Base-by-base conservation (phyloP, 1,284 basidiomycete species). In the Puccinia polysora region DNA sequence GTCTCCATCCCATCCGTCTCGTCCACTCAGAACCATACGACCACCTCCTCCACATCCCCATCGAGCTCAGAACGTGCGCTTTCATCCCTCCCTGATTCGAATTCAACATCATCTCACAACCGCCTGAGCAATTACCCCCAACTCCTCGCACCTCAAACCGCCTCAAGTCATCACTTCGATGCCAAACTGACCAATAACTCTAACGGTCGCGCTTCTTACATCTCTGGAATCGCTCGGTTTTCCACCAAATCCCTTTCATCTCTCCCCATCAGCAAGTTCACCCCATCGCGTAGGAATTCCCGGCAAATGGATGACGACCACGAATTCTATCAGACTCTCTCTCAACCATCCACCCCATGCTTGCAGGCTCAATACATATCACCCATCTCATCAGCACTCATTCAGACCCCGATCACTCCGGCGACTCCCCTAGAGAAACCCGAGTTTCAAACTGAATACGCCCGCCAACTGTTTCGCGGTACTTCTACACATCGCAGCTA, bases 401-500 rank as follows among this genome's bases (percentile, higher is more conserved):
- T 45, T 14, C 50, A 56, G 30, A 67, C 40, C 18, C 65, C 65
- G 12, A 32, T 43, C 23, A 67, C 65, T 12, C 63, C 63, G 10
- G 25, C 32, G 20, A 65, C 63, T 38, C 65, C 65, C 8, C 40
- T 65, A 30, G 64, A 65, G 36, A 65, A 65, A 55, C 64, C 64
- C 25, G 53, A 67, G 18, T 67, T 67, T 30, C 65, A 67, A 34
- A 67, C 65, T 18, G 65, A 67, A 47, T 67, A 67, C 28, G 65
- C 65, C n/a, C 65, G 53, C 28, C 65, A 67, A 58, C 52, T 67
- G 36, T 67, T 67, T 40, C 52, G n/a, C 18, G 65, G 53, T 47
- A 56, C 52, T 38, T 20, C 38, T 23, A 36, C 50, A 36, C 47
- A 53, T 43, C 34, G 28, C 14, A 36, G 49, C 34, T 64, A 64